Evolutionary conservation across 805 yeast genomes (phyloP), one percentile per base, ranked within the genome.

Genomic region (Lipomyces chichibuensis): DNA sequence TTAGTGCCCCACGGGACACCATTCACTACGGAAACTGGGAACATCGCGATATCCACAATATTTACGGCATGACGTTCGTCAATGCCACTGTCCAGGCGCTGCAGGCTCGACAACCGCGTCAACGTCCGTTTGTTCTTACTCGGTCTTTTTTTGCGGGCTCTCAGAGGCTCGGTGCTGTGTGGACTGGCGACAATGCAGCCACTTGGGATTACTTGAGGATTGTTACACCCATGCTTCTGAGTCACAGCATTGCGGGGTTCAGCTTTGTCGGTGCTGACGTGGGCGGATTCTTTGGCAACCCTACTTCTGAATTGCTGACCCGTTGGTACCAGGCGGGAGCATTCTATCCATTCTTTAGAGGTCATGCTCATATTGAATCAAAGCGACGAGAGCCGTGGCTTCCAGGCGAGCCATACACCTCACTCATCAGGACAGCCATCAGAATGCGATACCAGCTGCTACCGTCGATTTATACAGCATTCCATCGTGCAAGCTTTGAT

Each of bases 141-240:
- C 82, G 99, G 69, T 83, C 98, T 0, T 94, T 85, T 77, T 95
- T 83, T 76, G 84, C 98, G 0, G 99, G 99, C 0, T 91, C 97
- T 1, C 98, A 95, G 78, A 83, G 93, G 72, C 83, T 95, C 0
- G 88, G 95, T 0, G 97, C 98, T 0, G 88, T 90, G 86, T 95
- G 99, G 99, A 92, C 97, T 0, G 99, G 99, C 57, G 99, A 95
- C 77, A 95, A 94, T 77, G 88, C 86, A 84, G 91, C 97, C 2
- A 88, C 84, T 71, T 95, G 99, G 99, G 95, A 89, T 69, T 90
- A 92, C 74, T 81, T 95, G 68, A 82, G 84, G 72, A 83, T 85
- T 4, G 91, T 97, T 0, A 84, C 92, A 57, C 97, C 98, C 6
- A 93, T 92, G 97, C 77, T 91, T 17, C 81, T 95, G 66, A 90